Base-by-base conservation (phyloP, 163 green algal species). In the Trebouxia gelatinosa region DNA sequence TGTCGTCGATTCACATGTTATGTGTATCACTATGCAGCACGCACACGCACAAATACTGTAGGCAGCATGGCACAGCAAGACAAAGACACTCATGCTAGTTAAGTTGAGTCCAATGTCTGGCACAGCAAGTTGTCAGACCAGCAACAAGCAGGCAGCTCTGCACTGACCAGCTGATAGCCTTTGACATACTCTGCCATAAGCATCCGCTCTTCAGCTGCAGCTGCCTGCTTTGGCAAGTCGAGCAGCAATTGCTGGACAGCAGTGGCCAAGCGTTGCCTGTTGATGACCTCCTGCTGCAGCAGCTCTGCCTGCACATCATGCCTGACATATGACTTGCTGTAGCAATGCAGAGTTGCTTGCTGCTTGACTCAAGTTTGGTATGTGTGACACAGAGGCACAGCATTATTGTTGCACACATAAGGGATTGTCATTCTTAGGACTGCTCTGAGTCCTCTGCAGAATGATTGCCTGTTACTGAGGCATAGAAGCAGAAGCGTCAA, bases 301-400 rank as follows among this genome's bases (percentile, higher is more conserved):
- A 95, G 87, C 87, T 95, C 91, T 32, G 78, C 78, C 81, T 88
- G 81, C 40, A 76, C 7, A 51, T 50, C n/a, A n/a, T n/a, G n/a
- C 48, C 16, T n/a, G 16, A 58, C 58, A 34, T 40, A 16, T n/a
- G 48, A 58, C 19, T n/a, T n/a, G n/a, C n/a, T n/a, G n/a, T n/a
- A n/a, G n/a, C n/a, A n/a, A n/a, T n/a, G n/a, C n/a, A n/a, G n/a
- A n/a, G n/a, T n/a, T 58, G 48, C 48, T 19, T 58, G 19, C 48
- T 16, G 48, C 17, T 74, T 32, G 17, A 61, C 78, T n/a, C n/a
- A n/a, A n/a, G n/a, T n/a, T n/a, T n/a, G n/a, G n/a, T n/a, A n/a
- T n/a, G n/a, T n/a, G n/a, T n/a, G n/a, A n/a, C n/a, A n/a, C n/a
- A n/a, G n/a, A n/a, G n/a, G n/a, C n/a, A n/a, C n/a, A n/a, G n/a